Base-by-base conservation (phyloP, 2,329 filamentous ascomycete genomes). In the Trichoderma pleuroti region DNA sequence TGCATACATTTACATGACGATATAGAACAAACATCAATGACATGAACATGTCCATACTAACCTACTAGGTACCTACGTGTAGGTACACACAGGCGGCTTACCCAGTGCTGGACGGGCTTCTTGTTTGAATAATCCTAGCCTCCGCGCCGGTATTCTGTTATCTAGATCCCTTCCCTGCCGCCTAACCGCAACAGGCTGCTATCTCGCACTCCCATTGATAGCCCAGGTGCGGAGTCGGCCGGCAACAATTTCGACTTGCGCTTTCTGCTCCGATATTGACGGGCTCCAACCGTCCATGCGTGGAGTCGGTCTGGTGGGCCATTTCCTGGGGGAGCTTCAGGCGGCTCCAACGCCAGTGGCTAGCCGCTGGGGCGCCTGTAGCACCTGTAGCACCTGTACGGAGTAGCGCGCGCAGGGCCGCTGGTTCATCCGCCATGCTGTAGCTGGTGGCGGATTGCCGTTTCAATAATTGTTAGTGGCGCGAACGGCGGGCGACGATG, bases 131-230 rank as follows among this genome's bases (percentile, higher is more conserved):
- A 46, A 46, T 46, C 21, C 9, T 52, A n/a, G 28, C 10, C 2
- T 32, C 39, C 18, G n/a, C n/a, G 18, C 18, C 39, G 26, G 24
- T 36, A 21, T n/a, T 34, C 49, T 30, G 65, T 68, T 68, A 68
- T 68, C 65, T 68, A 68, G 65, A 68, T 68, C 54, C 64, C 26
- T 32, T 39, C 34, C 65, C 56, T 12, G 24, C 61, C 5, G 52
- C 28, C 65, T 68, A 68, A 68, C 65, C 65, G 39, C 39, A 68
- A 68, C 39, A 57, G 65, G 65, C 39, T 68, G 65, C 56, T 68
- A 68, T 68, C 39, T 61, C 46, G 65, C 65, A 68, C 26, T 68
- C 52, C 54, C 28, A 54, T 36, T 54, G 62, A 65, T 65, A 65
- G 32, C 32, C 49, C 39, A 18, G 10, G 42, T 60, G 65, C 65